Conservation (phyloP, 352 stramenopile species). For the Pythium oligandrum region DNA sequence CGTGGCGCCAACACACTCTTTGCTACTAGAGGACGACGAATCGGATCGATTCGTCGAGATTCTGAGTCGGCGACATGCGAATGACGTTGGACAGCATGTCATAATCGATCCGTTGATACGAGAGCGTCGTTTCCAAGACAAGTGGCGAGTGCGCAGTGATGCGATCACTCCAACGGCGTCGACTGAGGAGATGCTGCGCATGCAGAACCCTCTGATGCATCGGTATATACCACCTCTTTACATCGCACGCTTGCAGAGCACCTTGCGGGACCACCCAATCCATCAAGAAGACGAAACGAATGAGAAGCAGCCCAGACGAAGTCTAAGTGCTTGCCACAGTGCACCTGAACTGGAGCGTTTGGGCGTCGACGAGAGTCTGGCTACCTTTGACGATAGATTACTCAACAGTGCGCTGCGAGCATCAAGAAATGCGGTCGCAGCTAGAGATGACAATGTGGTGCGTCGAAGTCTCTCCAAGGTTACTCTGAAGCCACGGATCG, state of each 20-base stretch:
- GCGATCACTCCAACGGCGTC: conserved; percentile 14
- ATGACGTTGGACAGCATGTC: conserved; percentile 36
- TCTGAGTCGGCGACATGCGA: conserved; percentile 27
- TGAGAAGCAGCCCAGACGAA: too few species aligned
- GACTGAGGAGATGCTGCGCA: conserved; percentile 27
- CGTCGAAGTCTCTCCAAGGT: conserved; percentile 57
- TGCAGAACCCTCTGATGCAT: conserved; percentile 41
- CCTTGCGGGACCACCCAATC: background rate
- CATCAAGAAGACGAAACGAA: conserved; percentile 19
- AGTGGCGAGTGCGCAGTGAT: conserved; percentile 22
- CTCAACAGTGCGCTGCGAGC: too few species aligned
- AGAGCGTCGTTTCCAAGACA: conserved; percentile 55
- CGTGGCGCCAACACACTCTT: conserved; percentile 4
- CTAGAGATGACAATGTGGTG: conserved; percentile 16
- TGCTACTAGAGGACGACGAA: conserved; percentile 13
- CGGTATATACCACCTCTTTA: conserved; percentile 52
- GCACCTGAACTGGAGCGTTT: too few species aligned
- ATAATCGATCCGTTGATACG: conserved; percentile 50
- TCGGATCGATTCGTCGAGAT: conserved; percentile 54
- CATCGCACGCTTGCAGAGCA: conserved; percentile 30
- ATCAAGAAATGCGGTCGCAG: too few species aligned
- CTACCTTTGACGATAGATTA: too few species aligned
- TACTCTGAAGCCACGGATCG: conserved; percentile 45
- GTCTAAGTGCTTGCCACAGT: too few species aligned
- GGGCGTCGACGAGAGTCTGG: too few species aligned